Conservation (phyloP, 202 grass and related monocot genomes). For the Setaria italica region DNA sequence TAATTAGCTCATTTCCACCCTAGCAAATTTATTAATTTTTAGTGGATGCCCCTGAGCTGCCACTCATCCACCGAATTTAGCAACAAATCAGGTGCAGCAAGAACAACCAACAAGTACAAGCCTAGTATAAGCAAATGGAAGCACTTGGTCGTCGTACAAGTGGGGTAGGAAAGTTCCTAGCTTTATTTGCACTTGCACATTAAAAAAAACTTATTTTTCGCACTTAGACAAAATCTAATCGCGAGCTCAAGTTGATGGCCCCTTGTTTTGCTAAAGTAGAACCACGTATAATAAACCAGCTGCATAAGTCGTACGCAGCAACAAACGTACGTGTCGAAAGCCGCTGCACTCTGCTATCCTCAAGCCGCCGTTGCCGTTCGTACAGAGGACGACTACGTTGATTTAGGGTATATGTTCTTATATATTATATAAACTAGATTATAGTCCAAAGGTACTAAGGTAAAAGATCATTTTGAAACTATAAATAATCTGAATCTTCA, state of each 20-base stretch:
- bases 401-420: too few relatives aligned
- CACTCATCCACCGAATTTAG: too few relatives aligned
- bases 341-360: background rate
- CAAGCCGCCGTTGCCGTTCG: background rate
- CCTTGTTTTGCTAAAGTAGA: constrained; percentile 25
- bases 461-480: too few relatives aligned
- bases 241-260: background rate
- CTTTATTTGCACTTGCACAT: background rate
- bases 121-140: background rate
- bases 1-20: background rate
- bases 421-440: too few relatives aligned
- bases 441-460: too few relatives aligned
- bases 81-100: too few relatives aligned
- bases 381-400: background rate
- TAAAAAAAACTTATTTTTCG: background rate
- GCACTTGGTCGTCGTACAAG: constrained; percentile 18
- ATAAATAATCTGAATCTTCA: too few relatives aligned
- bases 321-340: constrained; percentile 9
- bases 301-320: constrained; percentile 24
- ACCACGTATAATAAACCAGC: background rate
- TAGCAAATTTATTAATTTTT: background rate
- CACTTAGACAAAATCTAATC: background rate
- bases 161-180: background rate
- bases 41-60: too few relatives aligned
- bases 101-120: too few relatives aligned